Evolutionary conservation across 225 moss, liverwort and hornwort genomes (phyloP).

Genomic region (Climacium dendroides): DNA sequence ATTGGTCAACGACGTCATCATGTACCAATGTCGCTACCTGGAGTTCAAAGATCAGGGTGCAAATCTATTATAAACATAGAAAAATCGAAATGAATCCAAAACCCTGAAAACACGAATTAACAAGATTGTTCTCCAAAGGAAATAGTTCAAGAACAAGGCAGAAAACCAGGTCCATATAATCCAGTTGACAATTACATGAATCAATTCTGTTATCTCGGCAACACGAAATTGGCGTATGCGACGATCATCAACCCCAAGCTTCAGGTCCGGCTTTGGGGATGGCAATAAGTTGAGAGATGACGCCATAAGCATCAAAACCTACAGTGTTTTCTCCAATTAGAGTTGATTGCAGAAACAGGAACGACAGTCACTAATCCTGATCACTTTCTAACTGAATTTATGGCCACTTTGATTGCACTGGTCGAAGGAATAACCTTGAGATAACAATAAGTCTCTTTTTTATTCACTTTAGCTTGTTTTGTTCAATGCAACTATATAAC

Average conservation of each 20-base stretch:
- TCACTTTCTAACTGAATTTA: background rate
- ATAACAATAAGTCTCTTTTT: background rate
- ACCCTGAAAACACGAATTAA: background rate
- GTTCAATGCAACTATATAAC: background rate
- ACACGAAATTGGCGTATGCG: conserved; percentile 56
- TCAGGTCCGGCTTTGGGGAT: background rate
- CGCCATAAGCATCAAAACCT: conserved; percentile 85
- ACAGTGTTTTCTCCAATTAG: background rate
- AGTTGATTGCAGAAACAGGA: background rate
- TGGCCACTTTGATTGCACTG: background rate
- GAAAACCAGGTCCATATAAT: background rate
- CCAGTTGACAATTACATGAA: conserved; percentile 50
- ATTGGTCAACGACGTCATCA: conserved; percentile 84
- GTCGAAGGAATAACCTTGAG: background rate
- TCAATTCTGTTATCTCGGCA: conserved; percentile 90
- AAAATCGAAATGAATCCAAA: background rate
- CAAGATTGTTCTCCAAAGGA: background rate
- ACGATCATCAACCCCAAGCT: conserved; percentile 28
- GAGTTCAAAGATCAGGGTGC: background rate
- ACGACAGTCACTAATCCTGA: background rate
- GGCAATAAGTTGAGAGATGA: conserved; percentile 46
- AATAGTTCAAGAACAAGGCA: background rate
- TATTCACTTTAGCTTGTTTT: background rate
- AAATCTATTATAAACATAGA: background rate
- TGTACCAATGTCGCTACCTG: conserved; percentile 90